Evolutionary conservation across 805 yeast species (phyloP).

Genomic region (Metschnikowia kofuensis): DNA sequence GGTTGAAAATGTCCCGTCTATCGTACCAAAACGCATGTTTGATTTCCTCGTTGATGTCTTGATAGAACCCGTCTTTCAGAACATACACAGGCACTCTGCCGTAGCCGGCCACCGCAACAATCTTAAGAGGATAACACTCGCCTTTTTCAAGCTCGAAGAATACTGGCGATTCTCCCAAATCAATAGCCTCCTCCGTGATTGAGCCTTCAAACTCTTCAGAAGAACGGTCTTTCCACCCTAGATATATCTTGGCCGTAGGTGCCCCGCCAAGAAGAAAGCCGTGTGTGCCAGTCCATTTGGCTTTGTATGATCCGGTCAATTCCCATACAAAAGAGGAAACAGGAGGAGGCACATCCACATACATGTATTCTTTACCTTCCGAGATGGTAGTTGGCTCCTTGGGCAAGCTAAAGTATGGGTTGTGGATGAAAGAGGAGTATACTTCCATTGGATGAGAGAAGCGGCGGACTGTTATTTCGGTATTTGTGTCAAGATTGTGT

Average conservation of each 20-base stretch:
- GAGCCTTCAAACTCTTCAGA: neutral
- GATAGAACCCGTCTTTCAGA: neutral
- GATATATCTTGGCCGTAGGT: neutral
- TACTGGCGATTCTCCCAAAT: neutral
- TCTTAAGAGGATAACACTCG: neutral
- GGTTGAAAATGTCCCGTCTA: neutral
- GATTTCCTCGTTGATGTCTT: neutral
- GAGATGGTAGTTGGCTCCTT: neutral
- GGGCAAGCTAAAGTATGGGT: neutral
- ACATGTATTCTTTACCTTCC: neutral
- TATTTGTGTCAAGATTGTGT: neutral
- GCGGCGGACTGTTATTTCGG: neutral
- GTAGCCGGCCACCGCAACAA: neutral
- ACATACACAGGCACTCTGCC: neutral
- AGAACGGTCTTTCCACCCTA: neutral
- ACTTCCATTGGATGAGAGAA: neutral
- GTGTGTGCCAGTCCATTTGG: neutral
- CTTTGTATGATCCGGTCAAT: neutral
- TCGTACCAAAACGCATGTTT: neutral
- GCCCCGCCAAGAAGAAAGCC: neutral
- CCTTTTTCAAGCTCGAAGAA: neutral
- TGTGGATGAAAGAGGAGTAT: neutral
- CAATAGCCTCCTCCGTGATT: neutral
- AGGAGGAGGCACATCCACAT: neutral
- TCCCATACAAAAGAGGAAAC: neutral